Percentiles rank a stretch among this genome's conserved stretches.
These are phyloP conservation scores for Alnus glutinosa DNA, from an alignment of 306 rosid species.

Conservation along the genomic window DNA sequence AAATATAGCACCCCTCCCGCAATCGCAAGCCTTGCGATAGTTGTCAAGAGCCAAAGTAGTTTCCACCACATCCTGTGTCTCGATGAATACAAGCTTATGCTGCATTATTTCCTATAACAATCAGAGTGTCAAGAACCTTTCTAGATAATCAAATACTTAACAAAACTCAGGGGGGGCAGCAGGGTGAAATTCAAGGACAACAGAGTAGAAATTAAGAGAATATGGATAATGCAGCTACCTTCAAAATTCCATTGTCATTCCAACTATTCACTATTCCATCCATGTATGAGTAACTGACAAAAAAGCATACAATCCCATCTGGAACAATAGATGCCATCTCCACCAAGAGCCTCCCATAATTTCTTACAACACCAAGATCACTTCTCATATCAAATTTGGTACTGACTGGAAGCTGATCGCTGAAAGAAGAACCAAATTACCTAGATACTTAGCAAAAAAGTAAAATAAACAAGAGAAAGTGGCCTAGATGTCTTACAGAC, in stretches of 20 bases:
- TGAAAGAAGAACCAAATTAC: slow-evolving; percentile 43
- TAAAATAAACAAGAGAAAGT: background rate
- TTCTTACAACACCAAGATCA: slow-evolving; percentile 90
- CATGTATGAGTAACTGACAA: slow-evolving; percentile 95
- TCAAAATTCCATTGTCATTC: slow-evolving; percentile 90
- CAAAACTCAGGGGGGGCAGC: background rate
- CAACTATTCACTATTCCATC: slow-evolving; percentile 90
- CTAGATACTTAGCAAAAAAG: slow-evolving; percentile 13
- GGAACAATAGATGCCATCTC: slow-evolving; percentile 98
- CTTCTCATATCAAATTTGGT: slow-evolving; percentile 99
- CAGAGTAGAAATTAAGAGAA: slow-evolving; percentile 15
- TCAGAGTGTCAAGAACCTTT: slow-evolving; percentile 25
- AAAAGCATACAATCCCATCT: slow-evolving; percentile 91
- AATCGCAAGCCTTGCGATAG: slow-evolving; percentile 95
- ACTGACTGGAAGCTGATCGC: slow-evolving; percentile 96
- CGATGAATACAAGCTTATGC: slow-evolving; percentile 91
- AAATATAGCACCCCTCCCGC: slow-evolving; percentile 98
- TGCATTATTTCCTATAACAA: slow-evolving; percentile 89
- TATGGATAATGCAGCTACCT: slow-evolving; percentile 47
- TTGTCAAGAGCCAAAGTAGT: slow-evolving; percentile 96
- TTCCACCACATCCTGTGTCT: slow-evolving; percentile 95
- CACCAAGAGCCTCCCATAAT: slow-evolving; percentile 89
- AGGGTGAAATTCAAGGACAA: background rate
- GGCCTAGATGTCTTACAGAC: background rate
- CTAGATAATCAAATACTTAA: slow-evolving; percentile 3